Evolutionary conservation across 1,284 basidiomycete genomes (phyloP).

Genomic region (Sparassis latifolia): DNA sequence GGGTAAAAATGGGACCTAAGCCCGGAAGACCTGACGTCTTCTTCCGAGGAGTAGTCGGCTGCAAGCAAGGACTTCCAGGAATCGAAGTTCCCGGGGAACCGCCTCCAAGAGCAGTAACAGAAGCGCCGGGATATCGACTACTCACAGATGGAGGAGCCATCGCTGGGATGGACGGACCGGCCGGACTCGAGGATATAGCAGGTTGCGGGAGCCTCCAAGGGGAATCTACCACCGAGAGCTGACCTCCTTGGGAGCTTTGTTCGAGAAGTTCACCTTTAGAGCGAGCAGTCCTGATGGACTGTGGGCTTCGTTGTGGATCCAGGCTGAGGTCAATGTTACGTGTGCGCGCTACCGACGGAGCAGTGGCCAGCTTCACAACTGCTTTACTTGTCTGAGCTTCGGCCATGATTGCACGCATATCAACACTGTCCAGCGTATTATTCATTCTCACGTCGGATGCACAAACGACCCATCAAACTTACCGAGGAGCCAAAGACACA

Average conservation of each 20-base stretch:
- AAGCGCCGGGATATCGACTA: neutral
- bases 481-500: conserved; percentile 32
- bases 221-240: conserved; percentile 8
- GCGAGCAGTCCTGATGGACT: no score
- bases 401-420: conserved; percentile 85
- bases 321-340: neutral
- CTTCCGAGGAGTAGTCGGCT: neutral
- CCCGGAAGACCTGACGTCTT: conserved; percentile 21
- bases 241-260: neutral
- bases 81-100: no score
- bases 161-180: neutral
- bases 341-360: conserved; percentile 2
- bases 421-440: conserved; percentile 40
- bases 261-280: no score
- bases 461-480: conserved; percentile 17
- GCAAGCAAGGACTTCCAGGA: no score
- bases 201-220: conserved; percentile 13
- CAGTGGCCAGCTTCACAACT: neutral
- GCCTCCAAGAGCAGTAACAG: no score
- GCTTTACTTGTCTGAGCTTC: conserved; percentile 46
- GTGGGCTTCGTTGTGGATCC: no score
- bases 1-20: conserved; percentile 57
- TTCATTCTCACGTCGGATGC: no score
- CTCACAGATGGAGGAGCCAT: neutral
- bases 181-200: conserved; percentile 3